Conservation (phyloP, 2,329 filamentous ascomycete genomes). For the Chaetoscypha palmicola region DNA sequence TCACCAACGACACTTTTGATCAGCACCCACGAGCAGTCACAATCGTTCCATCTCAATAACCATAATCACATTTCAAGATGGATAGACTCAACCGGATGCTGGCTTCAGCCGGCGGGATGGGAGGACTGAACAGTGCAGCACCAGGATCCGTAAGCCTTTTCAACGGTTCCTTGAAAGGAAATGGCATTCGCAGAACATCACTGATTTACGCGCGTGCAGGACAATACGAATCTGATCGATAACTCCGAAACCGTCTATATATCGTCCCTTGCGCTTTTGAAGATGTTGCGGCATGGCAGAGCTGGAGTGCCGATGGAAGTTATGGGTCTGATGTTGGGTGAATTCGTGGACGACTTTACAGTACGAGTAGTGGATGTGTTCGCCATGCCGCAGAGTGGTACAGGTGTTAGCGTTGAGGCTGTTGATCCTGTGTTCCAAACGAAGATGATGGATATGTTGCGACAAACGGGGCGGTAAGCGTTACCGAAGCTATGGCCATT, state of each 20-base stretch:
- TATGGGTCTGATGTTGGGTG: constrained; percentile 98
- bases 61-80: constrained; percentile 46
- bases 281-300: constrained; percentile 97
- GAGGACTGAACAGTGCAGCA: constrained; percentile 46
- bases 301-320: constrained; percentile 99
- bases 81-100: constrained; percentile 89
- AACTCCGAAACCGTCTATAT: constrained; percentile 99
- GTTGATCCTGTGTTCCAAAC: constrained; percentile 98
- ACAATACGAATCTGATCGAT: constrained; percentile 87
- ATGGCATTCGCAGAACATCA: constrained; percentile 1
- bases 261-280: constrained; percentile 90
- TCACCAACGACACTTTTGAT: constrained; percentile 8
- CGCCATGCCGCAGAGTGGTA: constrained; percentile 98
- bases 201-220: constrained; percentile 43
- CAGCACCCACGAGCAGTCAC: neutral
- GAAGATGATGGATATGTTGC: constrained; percentile 99
- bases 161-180: neutral
- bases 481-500: neutral
- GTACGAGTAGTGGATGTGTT: constrained; percentile 98
- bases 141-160: constrained; percentile 56
- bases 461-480: constrained; percentile 82
- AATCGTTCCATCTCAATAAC: neutral
- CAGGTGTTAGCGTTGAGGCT: constrained; percentile 94
- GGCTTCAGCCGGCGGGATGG: constrained; percentile 65
- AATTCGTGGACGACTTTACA: constrained; percentile 98